These are phyloP conservation scores for Daldinia eschscholtzii DNA, from an alignment of 2,329 filamentous ascomycete species.

Conservation along the genomic window DNA sequence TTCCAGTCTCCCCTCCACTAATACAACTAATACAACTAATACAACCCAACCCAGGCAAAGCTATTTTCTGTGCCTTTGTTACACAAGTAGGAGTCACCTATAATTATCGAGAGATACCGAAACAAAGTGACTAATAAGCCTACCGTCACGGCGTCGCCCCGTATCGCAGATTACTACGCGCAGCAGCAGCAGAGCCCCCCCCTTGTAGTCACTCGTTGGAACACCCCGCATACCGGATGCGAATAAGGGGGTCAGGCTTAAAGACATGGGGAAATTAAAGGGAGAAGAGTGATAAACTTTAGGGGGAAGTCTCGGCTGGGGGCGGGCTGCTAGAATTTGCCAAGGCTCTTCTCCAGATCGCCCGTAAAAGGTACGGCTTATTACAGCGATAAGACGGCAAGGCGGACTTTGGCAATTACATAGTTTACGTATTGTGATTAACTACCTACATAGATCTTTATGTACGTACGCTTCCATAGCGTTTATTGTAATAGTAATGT, in stretches of 20 bases:
- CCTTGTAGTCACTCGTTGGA: constrained; percentile 28
- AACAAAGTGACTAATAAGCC: constrained; percentile 38
- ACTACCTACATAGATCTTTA: not conserved
- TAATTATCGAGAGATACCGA: constrained; percentile 17
- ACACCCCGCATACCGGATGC: constrained; percentile 39
- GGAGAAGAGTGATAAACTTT: constrained; percentile 22
- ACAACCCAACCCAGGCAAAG: constrained; percentile 7
- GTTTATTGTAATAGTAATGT: constrained; percentile 32
- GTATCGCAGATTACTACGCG: constrained; percentile 42
- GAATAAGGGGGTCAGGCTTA: constrained; percentile 24
- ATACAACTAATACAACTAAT: constrained; percentile 2
- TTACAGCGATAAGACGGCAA: constrained; percentile 20
- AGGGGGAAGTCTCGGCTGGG: constrained; percentile 33
- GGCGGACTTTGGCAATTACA: constrained; percentile 6
- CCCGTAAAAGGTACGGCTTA: constrained; percentile 11
- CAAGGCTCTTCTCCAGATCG: constrained; percentile 37
- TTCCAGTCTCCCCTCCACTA: constrained; percentile 13
- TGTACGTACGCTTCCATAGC: constrained; percentile 18
- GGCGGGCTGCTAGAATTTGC: constrained; percentile 37
- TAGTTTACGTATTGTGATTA: too few species aligned
- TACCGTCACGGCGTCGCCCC: constrained; percentile 14
- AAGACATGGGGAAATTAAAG: constrained; percentile 33
- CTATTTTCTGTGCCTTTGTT: constrained; percentile 18
- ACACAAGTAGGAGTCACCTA: constrained; percentile 25
- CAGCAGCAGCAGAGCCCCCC: constrained; percentile 26